Base-by-base conservation (phyloP, 257 asterid species). In the Solanum sejunctum region DNA sequence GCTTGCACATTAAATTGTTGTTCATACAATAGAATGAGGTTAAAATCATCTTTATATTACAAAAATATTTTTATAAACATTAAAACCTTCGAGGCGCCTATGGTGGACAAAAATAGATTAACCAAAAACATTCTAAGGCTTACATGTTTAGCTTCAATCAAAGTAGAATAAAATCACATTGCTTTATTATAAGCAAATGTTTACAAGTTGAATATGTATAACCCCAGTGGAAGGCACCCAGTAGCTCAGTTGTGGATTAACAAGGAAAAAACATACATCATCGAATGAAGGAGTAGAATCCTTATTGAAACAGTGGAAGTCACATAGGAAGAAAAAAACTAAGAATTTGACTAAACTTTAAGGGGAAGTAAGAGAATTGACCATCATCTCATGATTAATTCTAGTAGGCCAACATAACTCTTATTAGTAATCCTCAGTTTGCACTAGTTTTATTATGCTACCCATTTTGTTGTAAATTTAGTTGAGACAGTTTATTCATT, bases 211-310 rank as follows among this genome's bases (percentile, higher is more conserved):
- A 85, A 88, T 57, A 88, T 79, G 75, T 82, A 85, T 70, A 88
- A 88, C 23, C 86, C 88, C 23, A 88, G 90, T 43, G 88, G 88
- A 18, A 83, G 86, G 86, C 83, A 78, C 32, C 55, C 39, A 15
- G 73, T 83, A 18, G 51, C 77, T 8, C 84, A 69, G 84, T 72
- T 87, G 55, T 89, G 91, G 91, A 80, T 87, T 57, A 51, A 41
- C 10, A 45, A 80, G 28, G 61, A 80, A 21, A 51, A 78, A 3
- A 83, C 82, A 67, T 71, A 89, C 89, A 7, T 45, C 57, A 32
- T 67, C 87, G 57, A 71, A 66, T 0, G 88, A 89, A 73, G 91
- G 87, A 2, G 85, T 39, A 54, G 45, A 69, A 7, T 36, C 15
- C 23, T 18, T 87, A 63, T 0, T 86, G 3, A 70, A 45, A 49